These are phyloP conservation scores for Chrysanthemum seticuspe DNA, from an alignment of 129 eudicot genomes.

Conservation along the genomic window DNA sequence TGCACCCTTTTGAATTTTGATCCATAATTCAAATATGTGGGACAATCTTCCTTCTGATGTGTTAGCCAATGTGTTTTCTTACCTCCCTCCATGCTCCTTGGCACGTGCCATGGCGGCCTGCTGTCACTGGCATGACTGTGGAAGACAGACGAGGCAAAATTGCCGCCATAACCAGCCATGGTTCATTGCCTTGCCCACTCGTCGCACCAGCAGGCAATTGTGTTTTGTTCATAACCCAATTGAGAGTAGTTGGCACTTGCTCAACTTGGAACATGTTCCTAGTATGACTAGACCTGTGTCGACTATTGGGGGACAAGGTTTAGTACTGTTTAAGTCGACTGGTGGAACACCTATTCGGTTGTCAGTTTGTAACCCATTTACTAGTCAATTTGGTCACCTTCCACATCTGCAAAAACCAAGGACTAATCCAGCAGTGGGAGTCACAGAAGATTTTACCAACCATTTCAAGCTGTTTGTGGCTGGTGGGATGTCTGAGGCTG, in stretches of 20 bases:
- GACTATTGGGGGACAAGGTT: conserved; percentile 37
- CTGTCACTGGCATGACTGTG: conserved; percentile 52
- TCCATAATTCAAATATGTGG: conserved; percentile 46
- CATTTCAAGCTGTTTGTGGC: conserved; percentile 50
- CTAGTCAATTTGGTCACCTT: conserved; percentile 46
- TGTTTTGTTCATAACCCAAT: conserved; percentile 58
- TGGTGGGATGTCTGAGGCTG: conserved; percentile 63
- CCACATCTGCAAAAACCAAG: conserved; percentile 40
- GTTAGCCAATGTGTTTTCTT: conserved; percentile 62
- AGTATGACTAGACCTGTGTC: conserved; percentile 39
- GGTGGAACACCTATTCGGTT: conserved; percentile 32
- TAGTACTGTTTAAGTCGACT: conserved; percentile 42
- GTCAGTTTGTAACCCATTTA: conserved; percentile 59
- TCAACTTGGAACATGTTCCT: conserved; percentile 35
- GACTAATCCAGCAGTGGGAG: conserved; percentile 72
- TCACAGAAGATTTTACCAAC: conserved; percentile 25
- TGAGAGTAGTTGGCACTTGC: conserved; percentile 42
- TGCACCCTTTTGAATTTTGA: neutral
- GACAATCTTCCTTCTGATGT: conserved; percentile 66
- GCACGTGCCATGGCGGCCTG: conserved; percentile 63
- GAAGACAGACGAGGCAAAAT: conserved; percentile 19
- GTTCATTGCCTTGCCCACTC: conserved; percentile 62
- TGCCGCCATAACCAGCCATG: conserved; percentile 49
- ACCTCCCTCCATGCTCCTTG: conserved; percentile 49
- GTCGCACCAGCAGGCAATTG: conserved; percentile 22